A percentile compares a stretch with the other conserved stretches of the same genome.
Conservation (phyloP, 768 basidiomycete genomes). For the Suillus clintonianus region DNA sequence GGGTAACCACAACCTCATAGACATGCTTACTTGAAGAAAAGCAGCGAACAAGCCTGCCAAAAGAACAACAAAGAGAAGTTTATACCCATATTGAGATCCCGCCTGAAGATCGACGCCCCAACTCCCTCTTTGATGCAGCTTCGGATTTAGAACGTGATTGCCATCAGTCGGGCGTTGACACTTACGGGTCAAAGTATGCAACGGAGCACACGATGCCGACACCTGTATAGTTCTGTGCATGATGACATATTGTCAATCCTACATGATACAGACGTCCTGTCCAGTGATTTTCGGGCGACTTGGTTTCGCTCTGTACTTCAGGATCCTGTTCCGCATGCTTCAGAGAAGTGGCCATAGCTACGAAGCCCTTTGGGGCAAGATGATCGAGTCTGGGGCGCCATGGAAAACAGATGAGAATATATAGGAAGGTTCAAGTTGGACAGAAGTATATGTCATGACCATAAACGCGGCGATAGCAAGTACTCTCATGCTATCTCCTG, state of each 20-base stretch:
- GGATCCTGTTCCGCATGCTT: not conserved
- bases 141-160: not conserved
- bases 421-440: not conserved
- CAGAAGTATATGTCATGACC: not conserved
- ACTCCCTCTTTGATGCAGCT: constrained; percentile 56
- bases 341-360: not conserved
- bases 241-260: constrained; percentile 42
- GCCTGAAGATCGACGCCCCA: constrained; percentile 93
- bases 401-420: not conserved
- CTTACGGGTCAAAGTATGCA: constrained; percentile 87
- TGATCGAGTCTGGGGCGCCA: not conserved
- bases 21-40: constrained; percentile 65
- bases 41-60: constrained; percentile 81
- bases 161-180: constrained; percentile 11
- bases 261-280: constrained; percentile 17
- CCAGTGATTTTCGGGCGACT: constrained; percentile 14
- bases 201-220: constrained; percentile 85
- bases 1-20: not conserved
- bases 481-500: too few species aligned
- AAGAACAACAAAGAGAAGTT: constrained; percentile 82
- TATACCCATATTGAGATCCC: constrained; percentile 83
- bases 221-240: constrained; percentile 68
- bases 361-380: too few species aligned
- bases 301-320: not conserved
- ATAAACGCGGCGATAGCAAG: not conserved